Conservation (phyloP, 768 basidiomycete species). For the Mycena metata region DNA sequence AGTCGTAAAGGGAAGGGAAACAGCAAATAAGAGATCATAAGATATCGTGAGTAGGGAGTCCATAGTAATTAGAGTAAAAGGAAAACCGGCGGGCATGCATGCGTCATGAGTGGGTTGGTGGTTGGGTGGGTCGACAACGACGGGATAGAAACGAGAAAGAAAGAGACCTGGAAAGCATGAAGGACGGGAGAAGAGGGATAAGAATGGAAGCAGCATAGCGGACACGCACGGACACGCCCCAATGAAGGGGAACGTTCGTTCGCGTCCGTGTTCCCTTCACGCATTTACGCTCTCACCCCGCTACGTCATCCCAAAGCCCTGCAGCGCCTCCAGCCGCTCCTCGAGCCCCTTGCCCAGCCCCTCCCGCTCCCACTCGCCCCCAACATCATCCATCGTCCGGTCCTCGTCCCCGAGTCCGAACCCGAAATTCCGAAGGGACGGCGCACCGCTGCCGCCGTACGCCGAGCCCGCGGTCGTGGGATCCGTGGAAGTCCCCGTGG, state of each 20-base stretch:
- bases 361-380: conserved; percentile 91
- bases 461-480: conserved; percentile 38
- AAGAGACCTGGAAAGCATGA: neutral
- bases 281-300: neutral
- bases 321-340: conserved; percentile 79
- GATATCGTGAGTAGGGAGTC: conserved; percentile 33
- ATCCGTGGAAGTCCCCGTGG: conserved; percentile 46
- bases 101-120: too few species aligned
- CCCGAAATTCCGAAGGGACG: conserved; percentile 45
- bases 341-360: conserved; percentile 87
- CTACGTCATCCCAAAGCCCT: conserved; percentile 36
- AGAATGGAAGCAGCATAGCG: neutral
- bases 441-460: conserved; percentile 42
- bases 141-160: too few species aligned
- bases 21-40: conserved; percentile 36
- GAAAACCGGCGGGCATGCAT: neutral
- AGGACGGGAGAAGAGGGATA: neutral
- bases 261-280: neutral
- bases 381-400: conserved; percentile 68
- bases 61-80: conserved; percentile 21
- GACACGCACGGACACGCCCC: neutral
- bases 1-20: too few species aligned
- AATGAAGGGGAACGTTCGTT: neutral
- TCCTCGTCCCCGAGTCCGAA: conserved; percentile 36
- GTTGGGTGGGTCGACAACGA: neutral